Evolutionary conservation across 1,139 yeast genomes (phyloP).

Genomic region (Diutina scorzettiae): DNA sequence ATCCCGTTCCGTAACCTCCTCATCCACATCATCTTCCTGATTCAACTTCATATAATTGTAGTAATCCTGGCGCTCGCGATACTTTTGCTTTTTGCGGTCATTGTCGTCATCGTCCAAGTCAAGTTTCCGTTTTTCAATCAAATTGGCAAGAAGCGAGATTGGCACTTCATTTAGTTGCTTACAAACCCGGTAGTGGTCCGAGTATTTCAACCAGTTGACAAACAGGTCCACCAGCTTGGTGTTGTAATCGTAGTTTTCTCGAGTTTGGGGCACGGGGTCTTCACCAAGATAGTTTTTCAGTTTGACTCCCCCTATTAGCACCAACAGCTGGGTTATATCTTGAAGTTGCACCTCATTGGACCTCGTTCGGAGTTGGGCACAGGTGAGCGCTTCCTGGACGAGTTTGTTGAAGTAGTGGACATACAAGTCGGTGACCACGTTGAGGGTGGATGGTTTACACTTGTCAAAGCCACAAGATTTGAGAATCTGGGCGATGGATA

Average conservation of each 20-base stretch:
- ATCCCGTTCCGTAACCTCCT: constrained; percentile 19
- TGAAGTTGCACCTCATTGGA: background rate
- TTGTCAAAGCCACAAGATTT: constrained; percentile 4
- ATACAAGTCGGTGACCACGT: constrained; percentile 1
- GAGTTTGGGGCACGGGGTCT: constrained; percentile 5
- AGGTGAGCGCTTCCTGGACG: background rate
- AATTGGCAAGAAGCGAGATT: constrained; percentile 17
- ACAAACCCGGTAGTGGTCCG: constrained; percentile 17
- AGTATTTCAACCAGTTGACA: constrained; percentile 23
- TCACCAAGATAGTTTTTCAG: background rate
- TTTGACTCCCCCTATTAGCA: background rate
- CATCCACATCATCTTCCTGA: constrained; percentile 19
- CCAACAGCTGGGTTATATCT: background rate
- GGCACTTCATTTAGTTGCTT: constrained; percentile 24
- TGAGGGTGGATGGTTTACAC: background rate
- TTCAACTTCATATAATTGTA: constrained; percentile 25
- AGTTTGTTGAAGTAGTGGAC: constrained; percentile 1
- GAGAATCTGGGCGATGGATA: constrained; percentile 2
- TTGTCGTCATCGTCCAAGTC: constrained; percentile 9
- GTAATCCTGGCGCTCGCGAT: constrained; percentile 23
- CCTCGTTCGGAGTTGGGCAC: background rate
- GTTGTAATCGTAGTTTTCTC: constrained; percentile 14
- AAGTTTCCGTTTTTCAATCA: constrained; percentile 28
- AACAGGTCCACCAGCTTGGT: constrained; percentile 30
- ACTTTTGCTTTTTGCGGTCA: constrained; percentile 12